Base-by-base conservation (phyloP, 2,329 filamentous ascomycete species). In the Elsinoe necatrix region DNA sequence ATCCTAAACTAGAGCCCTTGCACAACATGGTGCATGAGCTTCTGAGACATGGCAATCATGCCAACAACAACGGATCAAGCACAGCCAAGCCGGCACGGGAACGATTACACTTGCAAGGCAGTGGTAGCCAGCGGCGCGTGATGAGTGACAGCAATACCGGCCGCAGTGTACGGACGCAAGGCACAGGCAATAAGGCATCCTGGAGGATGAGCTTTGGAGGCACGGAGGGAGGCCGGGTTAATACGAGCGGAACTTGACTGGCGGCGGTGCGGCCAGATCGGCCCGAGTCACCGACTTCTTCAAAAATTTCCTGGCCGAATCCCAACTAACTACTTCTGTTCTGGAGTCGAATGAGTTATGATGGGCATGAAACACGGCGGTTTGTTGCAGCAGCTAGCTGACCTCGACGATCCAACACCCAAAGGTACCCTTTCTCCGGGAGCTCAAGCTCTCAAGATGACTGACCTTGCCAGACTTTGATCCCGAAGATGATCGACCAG, bases 401-500 rank as follows among this genome's bases (percentile, higher is more conserved):
- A 66, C 16, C 58, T 67, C 4, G 56, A 63, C 3, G 60, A 64
- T 27, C 57, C 57, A 37, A 64, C 61, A 9, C 66, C 67, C 1
- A 64, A 63, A 58, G 67, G 68, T 69, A 60, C 35, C 55, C 42
- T 14, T n/a, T 35, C 9, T 20, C 11, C 27, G 9, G 31, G 12
- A 50, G 23, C 35, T 42, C 16, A 3, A 12, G 20, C 52, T 14
- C 5, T 1, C 12, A 5, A 7, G 11, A 14, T 54, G 61, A 25
- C 21, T 6, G 16, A 8, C 37, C 4, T 54, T 6, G 16, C n/a
- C 64, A 92, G 89, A 95, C 67, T 85, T 87, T 66, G 89, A 95
- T 67, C 88, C 88, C 0, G 89, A 95, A 74, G 82, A 81, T 57
- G 72, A 80, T 55, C 74, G 80, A 62, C 80, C 83, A 60, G 75